Evolutionary conservation across 176 grass and related monocot genomes (phyloP), one percentile per base, ranked within the genome.

Genomic region (Bonia amplexicaulis): DNA sequence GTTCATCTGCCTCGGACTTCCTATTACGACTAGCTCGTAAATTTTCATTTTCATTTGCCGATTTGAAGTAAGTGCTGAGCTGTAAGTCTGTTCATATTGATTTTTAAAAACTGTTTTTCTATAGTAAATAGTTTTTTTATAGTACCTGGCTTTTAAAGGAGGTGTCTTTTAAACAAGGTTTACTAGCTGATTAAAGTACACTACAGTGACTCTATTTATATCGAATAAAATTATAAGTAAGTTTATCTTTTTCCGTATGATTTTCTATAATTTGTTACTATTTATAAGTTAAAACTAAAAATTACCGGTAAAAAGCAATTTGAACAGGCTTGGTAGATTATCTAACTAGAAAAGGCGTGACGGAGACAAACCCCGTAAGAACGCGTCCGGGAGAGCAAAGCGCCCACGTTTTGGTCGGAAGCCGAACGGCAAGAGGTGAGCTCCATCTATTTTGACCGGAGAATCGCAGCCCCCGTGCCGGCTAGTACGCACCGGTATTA

Each of bases 351-450:
- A 23, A 54, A 75, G 0, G 1, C 58, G 10, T 23, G 22, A 59
- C 57, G 57, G 22, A 11, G 55, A 26, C n/a, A 6, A 61, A 9
- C 58, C 65, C 73, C 9, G 55, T 77, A 26, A 62, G 37, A 42
- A 62, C 3, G 55, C 10, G 48, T 58, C 54, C 12, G 11, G 55
- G n/a, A 53, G 14, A 55, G 9, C 15, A 25, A 41, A 44, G 5
- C 33, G 47, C 83, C 49, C 37, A 76, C 48, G 68, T 80, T 80
- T 74, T 37, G 33, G 48, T 15, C 48, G 48, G 77, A 47, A 64
- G 58, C 45, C 33, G 75, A 68, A 23, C 55, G 4, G 9, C 57
- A 10, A 59, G 22, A 1, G 57, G 9, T 25, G 64, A 63, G 71
- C 27, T 35, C 33, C 22, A 54, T 13, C 40, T 52, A 16, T 57